Base-by-base conservation (phyloP, 495 filamentous ascomycete species). In the Talaromyces ruber region DNA sequence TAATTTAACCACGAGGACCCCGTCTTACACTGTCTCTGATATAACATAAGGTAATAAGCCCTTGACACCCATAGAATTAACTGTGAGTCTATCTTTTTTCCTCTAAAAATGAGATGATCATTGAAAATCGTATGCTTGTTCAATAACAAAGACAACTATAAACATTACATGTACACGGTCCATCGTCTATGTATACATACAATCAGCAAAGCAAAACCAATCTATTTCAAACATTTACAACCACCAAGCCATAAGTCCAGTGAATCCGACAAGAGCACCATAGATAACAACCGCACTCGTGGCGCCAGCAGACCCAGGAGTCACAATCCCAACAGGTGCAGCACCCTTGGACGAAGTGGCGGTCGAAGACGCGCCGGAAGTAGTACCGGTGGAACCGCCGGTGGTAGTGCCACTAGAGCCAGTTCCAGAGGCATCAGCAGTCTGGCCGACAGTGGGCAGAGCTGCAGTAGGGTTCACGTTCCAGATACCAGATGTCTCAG, bases 401-500 rank as follows among this genome's bases (percentile, higher is more conserved):
- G 68, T 56, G 18, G 60, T 63, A 30, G 63, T 66, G 43, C 56
- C 25, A n/a, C 2, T 22, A 21, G 59, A 57, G 2, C 59, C 60
- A 3, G 22, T 55, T 18, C 52, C 59, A 58, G 63, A 53, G 18
- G 63, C 54, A 29, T 61, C 51, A n/a, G 61, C 45, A 8, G 18
- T 69, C 51, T 75, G 68, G 8, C 87, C 89, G 7, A 96, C 61
- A 16, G 82, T 88, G 0, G 91, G 91, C 11, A 93, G 79, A 6
- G 82, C 71, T 2, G 84, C 81, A 67, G 83, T 84, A 18, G 88
- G 86, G 63, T 90, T 72, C 6, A 94, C 84, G 39, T 82, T 74
- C 91, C 91, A 96, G 52, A 84, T 82, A 56, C 81, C 83, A 1
- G 79, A 64, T 0, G 88, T 93, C 24, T 82, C 87, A 3, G 82